A percentile compares a stretch with the other conserved stretches of the same genome.
phyloP scores from a whole-genome alignment of 768 basidiomycete species.

The Hygrophorus russula region DNA sequence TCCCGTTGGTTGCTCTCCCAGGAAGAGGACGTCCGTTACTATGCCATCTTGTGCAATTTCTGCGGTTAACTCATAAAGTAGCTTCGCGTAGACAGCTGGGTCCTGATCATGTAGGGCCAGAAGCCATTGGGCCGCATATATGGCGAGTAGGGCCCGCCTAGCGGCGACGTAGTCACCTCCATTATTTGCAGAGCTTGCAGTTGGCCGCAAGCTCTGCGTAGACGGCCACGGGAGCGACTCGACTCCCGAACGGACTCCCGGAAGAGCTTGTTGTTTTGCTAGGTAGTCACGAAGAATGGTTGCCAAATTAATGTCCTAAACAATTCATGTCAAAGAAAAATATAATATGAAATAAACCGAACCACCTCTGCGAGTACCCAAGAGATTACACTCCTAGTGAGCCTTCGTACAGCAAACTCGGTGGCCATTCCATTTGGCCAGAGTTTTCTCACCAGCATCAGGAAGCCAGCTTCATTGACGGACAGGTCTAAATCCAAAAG shows the following conservation, averaged over 20 bases:
- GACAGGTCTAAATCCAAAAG: slow-evolving; percentile 61
- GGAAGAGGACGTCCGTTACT: slow-evolving; percentile 8
- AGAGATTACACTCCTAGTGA: slow-evolving; percentile 42
- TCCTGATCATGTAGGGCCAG: slow-evolving; percentile 57
- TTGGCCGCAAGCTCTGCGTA: slow-evolving; percentile 22
- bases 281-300: slow-evolving; percentile 59
- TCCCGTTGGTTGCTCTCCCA: slow-evolving; percentile 2
- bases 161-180: slow-evolving; percentile 63
- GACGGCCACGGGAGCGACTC: slow-evolving; percentile 49
- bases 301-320: slow-evolving; percentile 56
- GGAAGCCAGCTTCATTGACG: slow-evolving; percentile 62
- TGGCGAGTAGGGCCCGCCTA: slow-evolving; percentile 38
- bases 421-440: slow-evolving; percentile 70
- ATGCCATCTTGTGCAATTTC: slow-evolving; percentile 27
- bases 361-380: slow-evolving; percentile 72
- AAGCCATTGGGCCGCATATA: slow-evolving; percentile 61
- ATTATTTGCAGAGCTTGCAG: slow-evolving; percentile 34
- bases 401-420: slow-evolving; percentile 53
- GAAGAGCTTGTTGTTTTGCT: slow-evolving; percentile 42
- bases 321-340: slow-evolving; percentile 1
- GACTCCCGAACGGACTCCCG: slow-evolving; percentile 44
- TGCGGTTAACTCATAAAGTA: slow-evolving; percentile 41
- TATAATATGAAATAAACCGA: not conserved
- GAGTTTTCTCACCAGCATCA: slow-evolving; percentile 55
- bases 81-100: slow-evolving; percentile 34